A percentile compares a stretch with the other conserved stretches of the same genome.
phyloP scores from a whole-genome alignment of 805 yeast genomes.

The Candida stauntonica region DNA sequence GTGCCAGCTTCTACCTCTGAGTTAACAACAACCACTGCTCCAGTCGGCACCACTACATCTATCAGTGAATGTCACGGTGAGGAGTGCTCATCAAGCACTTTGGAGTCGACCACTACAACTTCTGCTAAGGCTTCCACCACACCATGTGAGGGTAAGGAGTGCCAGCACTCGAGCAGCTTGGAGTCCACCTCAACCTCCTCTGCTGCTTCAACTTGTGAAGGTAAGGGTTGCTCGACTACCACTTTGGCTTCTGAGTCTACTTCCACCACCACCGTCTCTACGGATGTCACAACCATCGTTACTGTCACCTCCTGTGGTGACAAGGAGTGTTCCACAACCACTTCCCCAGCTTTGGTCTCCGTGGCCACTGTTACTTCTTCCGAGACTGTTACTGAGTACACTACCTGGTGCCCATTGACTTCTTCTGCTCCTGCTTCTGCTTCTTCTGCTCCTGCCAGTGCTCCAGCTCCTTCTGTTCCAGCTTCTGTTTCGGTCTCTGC shows the following conservation, averaged over 20 bases:
- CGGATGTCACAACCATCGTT: background rate
- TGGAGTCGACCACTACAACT: too few species aligned
- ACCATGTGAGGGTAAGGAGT: too few species aligned
- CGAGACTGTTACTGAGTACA: conserved; percentile 3
- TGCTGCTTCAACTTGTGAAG: conserved; percentile 1
- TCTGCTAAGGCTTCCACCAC: too few species aligned
- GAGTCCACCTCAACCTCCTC: too few species aligned
- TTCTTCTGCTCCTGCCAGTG: background rate
- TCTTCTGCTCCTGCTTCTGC: background rate
- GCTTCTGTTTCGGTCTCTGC: background rate
- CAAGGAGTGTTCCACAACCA: background rate
- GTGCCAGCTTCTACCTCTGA: too few species aligned
- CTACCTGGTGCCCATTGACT: conserved; percentile 1
- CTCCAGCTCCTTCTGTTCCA: background rate
- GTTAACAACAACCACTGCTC: too few species aligned
- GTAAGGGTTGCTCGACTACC: conserved; percentile 3
- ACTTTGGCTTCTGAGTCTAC: conserved; percentile 12
- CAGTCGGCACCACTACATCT: too few species aligned
- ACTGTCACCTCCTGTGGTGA: background rate
- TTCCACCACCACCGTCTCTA: conserved; percentile 18
- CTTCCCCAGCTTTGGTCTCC: conserved; percentile 12
- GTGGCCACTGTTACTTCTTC: conserved; percentile 24
- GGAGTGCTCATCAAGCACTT: too few species aligned
- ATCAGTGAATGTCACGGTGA: too few species aligned
- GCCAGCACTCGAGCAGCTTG: too few species aligned